Conservation (phyloP, 2,329 filamentous ascomycete genomes). For the Sarocladium brachiariae region DNA sequence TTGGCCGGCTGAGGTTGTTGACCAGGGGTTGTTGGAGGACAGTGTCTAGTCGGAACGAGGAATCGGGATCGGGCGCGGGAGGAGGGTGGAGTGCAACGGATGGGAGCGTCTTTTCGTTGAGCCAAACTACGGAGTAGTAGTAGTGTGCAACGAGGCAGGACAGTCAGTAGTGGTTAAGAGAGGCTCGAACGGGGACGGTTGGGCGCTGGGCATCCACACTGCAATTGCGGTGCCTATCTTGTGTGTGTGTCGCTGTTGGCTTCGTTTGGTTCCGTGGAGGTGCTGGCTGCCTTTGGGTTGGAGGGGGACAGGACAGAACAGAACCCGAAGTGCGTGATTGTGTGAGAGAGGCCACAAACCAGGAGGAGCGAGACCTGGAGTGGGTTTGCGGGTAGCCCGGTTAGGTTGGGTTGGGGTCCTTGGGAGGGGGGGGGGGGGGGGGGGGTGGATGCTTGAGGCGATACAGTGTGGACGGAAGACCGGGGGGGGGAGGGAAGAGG, state of each 20-base stretch:
- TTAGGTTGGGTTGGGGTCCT: background rate
- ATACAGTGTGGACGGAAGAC: background rate
- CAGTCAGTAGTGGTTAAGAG: background rate
- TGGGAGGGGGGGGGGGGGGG: background rate
- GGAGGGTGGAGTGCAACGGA: background rate
- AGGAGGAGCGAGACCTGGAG: background rate
- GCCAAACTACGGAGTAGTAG: background rate
- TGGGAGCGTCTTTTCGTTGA: background rate
- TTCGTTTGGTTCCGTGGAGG: background rate
- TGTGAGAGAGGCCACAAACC: too few species aligned
- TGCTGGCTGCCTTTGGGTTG: slow-evolving; percentile 2
- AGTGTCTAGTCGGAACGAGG: slow-evolving; percentile 4
- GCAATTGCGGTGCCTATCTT: background rate
- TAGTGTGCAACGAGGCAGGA: background rate
- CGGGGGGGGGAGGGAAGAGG: too few species aligned
- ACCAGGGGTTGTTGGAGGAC: background rate
- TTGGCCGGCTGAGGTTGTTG: background rate
- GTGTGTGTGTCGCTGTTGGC: background rate
- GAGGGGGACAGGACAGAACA: background rate
- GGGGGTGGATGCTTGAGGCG: too few species aligned
- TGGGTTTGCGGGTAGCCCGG: background rate
- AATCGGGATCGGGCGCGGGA: slow-evolving; percentile 2
- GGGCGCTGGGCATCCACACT: background rate
- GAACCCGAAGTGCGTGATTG: background rate
- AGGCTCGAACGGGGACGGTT: background rate